Conservation (phyloP, 1,284 basidiomycete genomes). For the Leccinum angustisporum region DNA sequence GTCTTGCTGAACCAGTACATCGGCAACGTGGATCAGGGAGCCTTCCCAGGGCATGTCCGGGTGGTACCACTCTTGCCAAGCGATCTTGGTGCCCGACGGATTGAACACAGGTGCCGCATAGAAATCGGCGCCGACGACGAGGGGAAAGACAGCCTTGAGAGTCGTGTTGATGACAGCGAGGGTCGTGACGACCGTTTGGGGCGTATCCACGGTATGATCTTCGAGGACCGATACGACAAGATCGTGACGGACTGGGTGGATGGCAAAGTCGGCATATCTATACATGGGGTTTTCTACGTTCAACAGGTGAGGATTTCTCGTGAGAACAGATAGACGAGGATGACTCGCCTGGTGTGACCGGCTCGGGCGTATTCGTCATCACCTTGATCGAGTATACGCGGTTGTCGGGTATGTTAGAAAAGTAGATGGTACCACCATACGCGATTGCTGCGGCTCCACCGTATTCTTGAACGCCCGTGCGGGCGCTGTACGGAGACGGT, state of each 20-base stretch:
- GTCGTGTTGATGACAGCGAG: slow-evolving; percentile 48
- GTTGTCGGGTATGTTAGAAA: slow-evolving; percentile 33
- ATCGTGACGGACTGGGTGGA: slow-evolving; percentile 29
- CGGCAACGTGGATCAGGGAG: slow-evolving; percentile 57
- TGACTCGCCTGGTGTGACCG: slow-evolving; percentile 30
- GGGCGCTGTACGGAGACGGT: slow-evolving; percentile 36
- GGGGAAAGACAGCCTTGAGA: slow-evolving; percentile 27
- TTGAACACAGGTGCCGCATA: slow-evolving; percentile 59
- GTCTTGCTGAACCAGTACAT: slow-evolving; percentile 42
- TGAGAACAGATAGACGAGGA: neutral
- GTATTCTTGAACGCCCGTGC: slow-evolving; percentile 42
- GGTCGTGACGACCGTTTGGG: slow-evolving; percentile 48
- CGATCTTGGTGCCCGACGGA: slow-evolving; percentile 62
- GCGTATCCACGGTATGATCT: slow-evolving; percentile 57
- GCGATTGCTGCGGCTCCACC: slow-evolving; percentile 41
- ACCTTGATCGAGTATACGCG: slow-evolving; percentile 24
- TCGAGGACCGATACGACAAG: slow-evolving; percentile 45
- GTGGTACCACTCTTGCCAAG: slow-evolving; percentile 74
- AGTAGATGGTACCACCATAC: slow-evolving; percentile 34
- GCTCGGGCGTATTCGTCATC: slow-evolving; percentile 6
- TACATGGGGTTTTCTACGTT: slow-evolving; percentile 36
- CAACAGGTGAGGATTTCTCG: slow-evolving; percentile 1
- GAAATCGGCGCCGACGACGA: slow-evolving; percentile 56
- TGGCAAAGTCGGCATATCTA: slow-evolving; percentile 50
- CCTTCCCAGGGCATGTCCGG: slow-evolving; percentile 87